Conservation (phyloP, 192 early-diverging fungal genomes). For the Allomyces macrogynus region DNA sequence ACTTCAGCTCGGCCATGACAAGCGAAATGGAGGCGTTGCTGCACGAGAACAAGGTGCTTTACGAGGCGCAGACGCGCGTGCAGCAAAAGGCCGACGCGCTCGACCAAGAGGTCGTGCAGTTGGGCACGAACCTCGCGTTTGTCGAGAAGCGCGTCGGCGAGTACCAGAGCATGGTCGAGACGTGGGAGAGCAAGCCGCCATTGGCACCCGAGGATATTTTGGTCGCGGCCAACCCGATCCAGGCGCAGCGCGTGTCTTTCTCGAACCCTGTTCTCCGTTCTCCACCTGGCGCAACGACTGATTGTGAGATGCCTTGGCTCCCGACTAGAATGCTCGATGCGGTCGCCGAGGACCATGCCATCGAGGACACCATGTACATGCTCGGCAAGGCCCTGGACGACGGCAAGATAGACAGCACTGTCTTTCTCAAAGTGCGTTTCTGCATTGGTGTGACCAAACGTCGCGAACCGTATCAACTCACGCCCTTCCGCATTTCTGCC, state of each 20-base stretch:
- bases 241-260: conserved; percentile 1
- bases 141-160: conserved; percentile 18
- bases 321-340: conserved; percentile 57
- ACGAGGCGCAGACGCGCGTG: conserved; percentile 46
- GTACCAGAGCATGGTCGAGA: conserved; percentile 15
- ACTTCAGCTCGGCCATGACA: conserved; percentile 34
- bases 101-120: conserved; percentile 36
- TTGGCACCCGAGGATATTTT: not conserved
- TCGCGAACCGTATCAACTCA: not conserved
- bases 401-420: conserved; percentile 43
- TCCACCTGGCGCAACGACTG: conserved; percentile 14
- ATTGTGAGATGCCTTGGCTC: conserved; percentile 1
- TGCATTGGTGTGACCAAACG: not conserved
- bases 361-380: conserved; percentile 71
- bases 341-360: conserved; percentile 71
- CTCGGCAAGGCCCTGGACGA: conserved; percentile 57
- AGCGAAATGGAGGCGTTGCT: conserved; percentile 44
- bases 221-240: conserved; percentile 3
- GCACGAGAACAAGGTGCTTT: conserved; percentile 41
- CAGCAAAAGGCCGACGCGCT: conserved; percentile 35
- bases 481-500: not conserved
- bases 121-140: conserved; percentile 41
- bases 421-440: conserved; percentile 53
- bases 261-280: not conserved
- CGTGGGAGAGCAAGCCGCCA: conserved; percentile 46